Percentiles rank a stretch among this genome's conserved stretches.
These are phyloP conservation scores for Neoascochyta sp. DNA, from an alignment of 2,329 filamentous ascomycete species.

Conservation along the genomic window DNA sequence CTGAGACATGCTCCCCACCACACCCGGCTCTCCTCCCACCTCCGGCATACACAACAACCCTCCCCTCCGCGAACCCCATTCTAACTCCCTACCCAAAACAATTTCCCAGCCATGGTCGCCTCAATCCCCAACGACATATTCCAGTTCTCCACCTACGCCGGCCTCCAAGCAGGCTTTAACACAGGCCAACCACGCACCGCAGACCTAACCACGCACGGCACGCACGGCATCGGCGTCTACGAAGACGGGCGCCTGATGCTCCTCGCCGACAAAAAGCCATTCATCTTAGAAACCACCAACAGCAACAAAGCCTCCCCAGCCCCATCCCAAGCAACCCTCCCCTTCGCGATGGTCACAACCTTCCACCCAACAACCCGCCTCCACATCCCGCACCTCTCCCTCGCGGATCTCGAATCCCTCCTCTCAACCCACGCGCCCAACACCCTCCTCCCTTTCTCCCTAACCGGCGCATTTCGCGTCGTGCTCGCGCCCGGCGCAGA, in stretches of 20 bases:
- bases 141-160: constrained; percentile 42
- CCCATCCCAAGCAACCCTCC: constrained; percentile 32
- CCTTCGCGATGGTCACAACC: constrained; percentile 42
- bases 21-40: no score
- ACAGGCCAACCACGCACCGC: constrained; percentile 32
- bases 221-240: constrained; percentile 43
- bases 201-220: constrained; percentile 43
- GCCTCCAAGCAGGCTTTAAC: constrained; percentile 37
- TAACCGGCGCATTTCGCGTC: constrained; percentile 37
- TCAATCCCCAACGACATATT: constrained; percentile 47
- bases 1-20: no score
- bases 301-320: constrained; percentile 32
- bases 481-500: constrained; percentile 19
- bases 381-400: constrained; percentile 17
- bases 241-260: constrained; percentile 41
- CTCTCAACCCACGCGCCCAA: constrained; percentile 28
- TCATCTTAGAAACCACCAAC: constrained; percentile 25
- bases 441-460: constrained; percentile 41
- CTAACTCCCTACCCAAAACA: no score
- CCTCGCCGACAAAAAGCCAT: constrained; percentile 35
- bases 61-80: no score
- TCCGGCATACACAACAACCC: no score
- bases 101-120: constrained; percentile 35
- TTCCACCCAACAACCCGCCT: constrained; percentile 37
- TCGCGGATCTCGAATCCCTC: constrained; percentile 16